Evolutionary conservation across 2,329 filamentous ascomycete species (phyloP), one percentile per base, ranked within the genome.

Genomic region (Trichoderma koningii): DNA sequence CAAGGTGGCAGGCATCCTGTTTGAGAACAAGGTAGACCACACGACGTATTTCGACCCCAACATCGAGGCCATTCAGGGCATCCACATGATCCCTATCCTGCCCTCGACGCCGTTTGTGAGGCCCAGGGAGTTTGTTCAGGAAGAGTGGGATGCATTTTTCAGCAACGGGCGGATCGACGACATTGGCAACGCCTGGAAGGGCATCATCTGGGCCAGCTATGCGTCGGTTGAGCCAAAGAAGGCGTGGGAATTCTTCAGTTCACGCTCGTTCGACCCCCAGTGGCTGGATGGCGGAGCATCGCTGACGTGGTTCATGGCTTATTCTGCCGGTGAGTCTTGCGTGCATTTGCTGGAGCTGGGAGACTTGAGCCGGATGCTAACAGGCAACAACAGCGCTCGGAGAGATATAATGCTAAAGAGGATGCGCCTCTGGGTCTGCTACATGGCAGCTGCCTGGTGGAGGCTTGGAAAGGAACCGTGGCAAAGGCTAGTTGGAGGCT

Each of bases 1-100:
- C 81, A 93, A 90, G 77, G 86, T 83, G 44, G 82, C 83, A 2
- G 86, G 86, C 6, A 89, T 89, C 68, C 75, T 96, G 9, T 98
- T 97, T 72, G 94, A 98, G 78, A 97, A 97, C 81, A 98, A 98
- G 78, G 85, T 93, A 62, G 92, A 98, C 75, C 92, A 97, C 76
- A 89, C 90, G 3, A 97, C 94, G 1, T 97, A 92, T 78, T 97
- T 97, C 72, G 91, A 92, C 52, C 76, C 80, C 57, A 86, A 88
- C 65, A 83, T 86, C 14, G 89, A 94, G 76, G 91, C 87, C 70
- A 85, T 96, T 67, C 79, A 86, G 72, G 90, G 90, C 65, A 93
- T 94, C 70, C 90, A 95, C 78, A 94, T 95, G 90, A 82, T 94
- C 34, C 92, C 92, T 1, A 78, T 93, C 52, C 81, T 89, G 57